Base-by-base conservation (phyloP, 1,284 basidiomycete species). In the Nidula niveotomentosa region DNA sequence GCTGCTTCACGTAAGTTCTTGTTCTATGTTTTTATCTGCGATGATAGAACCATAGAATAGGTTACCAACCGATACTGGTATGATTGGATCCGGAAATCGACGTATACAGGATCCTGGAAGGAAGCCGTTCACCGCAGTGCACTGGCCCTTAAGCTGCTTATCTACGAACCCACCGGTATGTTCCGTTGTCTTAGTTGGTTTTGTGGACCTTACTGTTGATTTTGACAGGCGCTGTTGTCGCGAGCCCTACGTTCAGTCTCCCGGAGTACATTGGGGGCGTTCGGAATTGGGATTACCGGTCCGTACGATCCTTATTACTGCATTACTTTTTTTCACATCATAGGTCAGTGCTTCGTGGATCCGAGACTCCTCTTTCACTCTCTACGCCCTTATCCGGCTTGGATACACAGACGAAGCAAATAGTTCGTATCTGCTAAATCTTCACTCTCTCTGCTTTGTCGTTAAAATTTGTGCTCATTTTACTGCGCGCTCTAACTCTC, bases 321-420 rank as follows among this genome's bases (percentile, higher is more conserved):
- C 4, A n/a, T 23, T 45, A 45, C 33, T 2, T 30, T 35, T 48
- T 13, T 35, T 44, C 6, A 5, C n/a, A 47, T 50, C 15, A 45
- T 37, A 13, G 15, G 52, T 41, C 54, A 86, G 87, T n/a, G 85
- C 85, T 9, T 90, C 89, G 0, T 93, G 90, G 91, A 92, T 96
- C 62, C 86, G 95, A 33, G 95, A 97, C 67, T 88, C 93, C 0
- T 91, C 90, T 0, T 96, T 96, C 75, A 94, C 92, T 0, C 81
- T 97, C 3, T 97, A 96, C 65, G 94, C 94, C 0, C 80, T 97
- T 30, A 88, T 97, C 59, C 81, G 95, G 35, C 81, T 97, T 1
- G 94, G 94, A 0, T 96, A 94, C 71, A 96, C 93, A 0, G 81
- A 91, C 18, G 94, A 97, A 71, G 92, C 93, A 0, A 87, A 92